Evolutionary conservation across 331 rosid genomes (phyloP).

Genomic region (Prunus yedoensis): DNA sequence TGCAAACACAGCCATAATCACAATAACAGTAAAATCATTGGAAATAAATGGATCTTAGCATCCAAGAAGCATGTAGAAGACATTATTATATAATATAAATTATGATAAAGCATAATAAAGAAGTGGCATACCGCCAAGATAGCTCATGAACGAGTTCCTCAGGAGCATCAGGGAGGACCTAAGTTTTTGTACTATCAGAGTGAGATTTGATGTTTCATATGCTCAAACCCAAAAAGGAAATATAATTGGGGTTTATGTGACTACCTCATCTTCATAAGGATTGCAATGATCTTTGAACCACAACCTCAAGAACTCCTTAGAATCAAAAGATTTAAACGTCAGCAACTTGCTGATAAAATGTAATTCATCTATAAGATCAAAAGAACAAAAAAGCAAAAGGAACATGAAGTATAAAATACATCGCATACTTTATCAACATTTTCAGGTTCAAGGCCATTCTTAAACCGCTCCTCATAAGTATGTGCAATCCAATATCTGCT

Average conservation of each 20-base stretch:
- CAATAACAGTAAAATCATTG: neutral
- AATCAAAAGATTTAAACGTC: conserved; percentile 20
- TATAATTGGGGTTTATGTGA: conserved; percentile 9
- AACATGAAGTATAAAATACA: conserved; percentile 4
- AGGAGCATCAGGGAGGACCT: conserved; percentile 98
- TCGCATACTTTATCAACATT: conserved; percentile 87
- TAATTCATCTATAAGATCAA: conserved; percentile 9
- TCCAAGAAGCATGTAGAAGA: conserved; percentile 5
- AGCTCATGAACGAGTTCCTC: conserved; percentile 87
- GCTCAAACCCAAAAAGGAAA: conserved; percentile 9
- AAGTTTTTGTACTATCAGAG: conserved; percentile 23
- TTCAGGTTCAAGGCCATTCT: conserved; percentile 85
- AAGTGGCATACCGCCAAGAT: conserved; percentile 80
- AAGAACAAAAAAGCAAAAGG: neutral
- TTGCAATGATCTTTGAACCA: conserved; percentile 97
- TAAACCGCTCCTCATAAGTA: conserved; percentile 70
- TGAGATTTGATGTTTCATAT: conserved; percentile 27
- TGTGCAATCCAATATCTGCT: conserved; percentile 97
- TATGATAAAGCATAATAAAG: neutral
- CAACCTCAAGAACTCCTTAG: conserved; percentile 90
- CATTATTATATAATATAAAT: neutral
- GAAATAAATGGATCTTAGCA: neutral
- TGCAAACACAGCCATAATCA: neutral
- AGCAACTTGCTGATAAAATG: conserved; percentile 19
- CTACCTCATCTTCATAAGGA: conserved; percentile 90